Percentiles rank a stretch among this genome's conserved stretches.
These are phyloP conservation scores for Gloeostereum incarnatum DNA, from an alignment of 768 basidiomycete species.

Conservation along the genomic window DNA sequence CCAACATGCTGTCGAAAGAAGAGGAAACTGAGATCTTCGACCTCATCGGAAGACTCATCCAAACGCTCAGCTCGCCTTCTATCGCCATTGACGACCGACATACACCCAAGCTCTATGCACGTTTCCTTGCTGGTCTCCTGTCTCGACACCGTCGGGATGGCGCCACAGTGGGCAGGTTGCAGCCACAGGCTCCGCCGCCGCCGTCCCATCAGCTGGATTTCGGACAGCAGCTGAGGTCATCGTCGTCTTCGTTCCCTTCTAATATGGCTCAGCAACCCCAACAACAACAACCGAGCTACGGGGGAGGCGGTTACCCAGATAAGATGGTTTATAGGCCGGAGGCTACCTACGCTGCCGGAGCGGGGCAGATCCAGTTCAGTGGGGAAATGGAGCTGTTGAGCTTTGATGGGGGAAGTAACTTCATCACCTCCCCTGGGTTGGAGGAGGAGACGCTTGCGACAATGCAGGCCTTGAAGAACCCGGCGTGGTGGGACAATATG, in stretches of 20 bases:
- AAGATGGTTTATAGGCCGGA: slow-evolving; percentile 42
- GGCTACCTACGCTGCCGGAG: slow-evolving; percentile 30
- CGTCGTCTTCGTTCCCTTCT: slow-evolving; percentile 9
- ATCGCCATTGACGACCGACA: slow-evolving; percentile 78
- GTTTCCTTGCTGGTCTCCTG: slow-evolving; percentile 68
- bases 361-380: slow-evolving; percentile 32
- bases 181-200: slow-evolving; percentile 37
- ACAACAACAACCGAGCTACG: slow-evolving; percentile 10
- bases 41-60: slow-evolving; percentile 62
- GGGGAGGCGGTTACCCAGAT: slow-evolving; percentile 23
- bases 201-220: slow-evolving; percentile 13
- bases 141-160: slow-evolving; percentile 64
- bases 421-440: background rate
- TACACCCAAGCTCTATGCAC: slow-evolving; percentile 71
- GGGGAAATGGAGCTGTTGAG: slow-evolving; percentile 25
- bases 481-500: slow-evolving; percentile 68
- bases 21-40: slow-evolving; percentile 67
- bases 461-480: slow-evolving; percentile 65
- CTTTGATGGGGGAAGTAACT: slow-evolving; percentile 14
- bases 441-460: slow-evolving; percentile 58
- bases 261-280: slow-evolving; percentile 14
- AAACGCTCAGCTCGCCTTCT: slow-evolving; percentile 59
- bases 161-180: slow-evolving; percentile 44
- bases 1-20: slow-evolving; percentile 46
- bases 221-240: slow-evolving; percentile 10